Evolutionary conservation across 441 rosid species (phyloP).

Genomic region (Theobroma grandiflorum): DNA sequence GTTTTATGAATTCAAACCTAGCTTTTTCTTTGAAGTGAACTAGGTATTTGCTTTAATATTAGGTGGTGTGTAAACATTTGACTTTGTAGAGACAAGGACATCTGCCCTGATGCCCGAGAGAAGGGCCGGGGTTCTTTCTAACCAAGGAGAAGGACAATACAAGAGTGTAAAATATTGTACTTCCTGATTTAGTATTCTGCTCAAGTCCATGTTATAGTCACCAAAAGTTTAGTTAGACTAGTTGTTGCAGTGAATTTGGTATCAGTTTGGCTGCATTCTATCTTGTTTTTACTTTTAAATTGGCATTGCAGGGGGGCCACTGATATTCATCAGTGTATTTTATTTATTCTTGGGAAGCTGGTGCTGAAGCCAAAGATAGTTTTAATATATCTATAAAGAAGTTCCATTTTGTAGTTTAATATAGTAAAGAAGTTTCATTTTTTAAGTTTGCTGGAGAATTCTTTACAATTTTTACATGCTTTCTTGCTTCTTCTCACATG

Average conservation of each 20-base stretch:
- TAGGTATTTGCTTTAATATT: background rate
- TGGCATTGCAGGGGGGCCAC: conserved; percentile 21
- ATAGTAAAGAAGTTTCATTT: conserved; percentile 32
- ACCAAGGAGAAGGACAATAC: conserved; percentile 18
- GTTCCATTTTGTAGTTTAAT: conserved; percentile 19
- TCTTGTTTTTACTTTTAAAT: background rate
- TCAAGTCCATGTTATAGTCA: conserved; percentile 24
- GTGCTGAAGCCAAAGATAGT: background rate
- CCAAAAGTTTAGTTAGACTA: conserved; percentile 18
- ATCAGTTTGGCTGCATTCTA: conserved; percentile 14
- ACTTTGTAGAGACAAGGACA: conserved; percentile 4
- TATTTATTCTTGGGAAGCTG: conserved; percentile 21
- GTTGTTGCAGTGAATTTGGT: conserved; percentile 10
- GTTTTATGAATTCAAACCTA: background rate
- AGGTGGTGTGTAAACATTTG: background rate
- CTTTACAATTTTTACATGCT: background rate
- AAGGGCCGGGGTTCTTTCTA: conserved; percentile 11
- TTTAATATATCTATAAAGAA: conserved; percentile 9
- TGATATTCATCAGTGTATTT: conserved; percentile 30
- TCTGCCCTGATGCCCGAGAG: background rate
- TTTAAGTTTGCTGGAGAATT: conserved; percentile 21
- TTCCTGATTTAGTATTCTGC: background rate
- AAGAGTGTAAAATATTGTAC: background rate
- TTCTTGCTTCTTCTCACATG: conserved; percentile 42
- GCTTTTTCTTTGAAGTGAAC: background rate